A percentile compares a stretch with the other conserved stretches of the same genome.
phyloP scores from a whole-genome alignment of 345 rosid species.

The Camelina laxa region DNA sequence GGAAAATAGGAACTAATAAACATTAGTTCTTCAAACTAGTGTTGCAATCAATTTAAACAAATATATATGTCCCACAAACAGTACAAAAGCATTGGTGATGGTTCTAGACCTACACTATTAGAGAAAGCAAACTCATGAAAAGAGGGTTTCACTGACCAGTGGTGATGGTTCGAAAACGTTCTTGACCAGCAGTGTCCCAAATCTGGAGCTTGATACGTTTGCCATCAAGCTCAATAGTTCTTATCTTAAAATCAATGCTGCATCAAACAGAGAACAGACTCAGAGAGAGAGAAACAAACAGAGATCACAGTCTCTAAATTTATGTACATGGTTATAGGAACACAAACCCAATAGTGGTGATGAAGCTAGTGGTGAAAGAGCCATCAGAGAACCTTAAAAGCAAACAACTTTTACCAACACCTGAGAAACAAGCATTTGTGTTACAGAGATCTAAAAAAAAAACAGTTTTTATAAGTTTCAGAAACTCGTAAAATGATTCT shows the following conservation, averaged over 20 bases:
- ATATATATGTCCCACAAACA: neutral
- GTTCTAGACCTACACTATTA: too few relatives aligned
- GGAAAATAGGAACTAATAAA: constrained; percentile 10
- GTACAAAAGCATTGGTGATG: constrained; percentile 54
- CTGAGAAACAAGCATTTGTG: constrained; percentile 42
- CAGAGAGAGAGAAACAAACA: constrained; percentile 17
- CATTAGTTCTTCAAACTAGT: neutral
- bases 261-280: neutral
- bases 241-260: constrained; percentile 84
- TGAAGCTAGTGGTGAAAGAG: constrained; percentile 95
- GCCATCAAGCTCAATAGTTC: constrained; percentile 81
- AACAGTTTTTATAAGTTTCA: neutral
- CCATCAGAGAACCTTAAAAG: constrained; percentile 94
- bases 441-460: constrained; percentile 19
- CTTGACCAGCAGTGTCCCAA: constrained; percentile 91
- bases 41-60: constrained; percentile 6
- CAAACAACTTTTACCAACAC: constrained; percentile 96
- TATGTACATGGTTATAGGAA: constrained; percentile 9
- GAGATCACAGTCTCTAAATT: constrained; percentile 4
- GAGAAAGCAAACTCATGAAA: too few relatives aligned
- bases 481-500: neutral
- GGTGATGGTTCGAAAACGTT: constrained; percentile 86
- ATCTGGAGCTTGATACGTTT: constrained; percentile 78
- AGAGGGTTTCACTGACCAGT: constrained; percentile 57
- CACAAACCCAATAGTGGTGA: constrained; percentile 91